Base-by-base conservation (phyloP, 441 rosid species). In the Pelargonium citronellum region DNA sequence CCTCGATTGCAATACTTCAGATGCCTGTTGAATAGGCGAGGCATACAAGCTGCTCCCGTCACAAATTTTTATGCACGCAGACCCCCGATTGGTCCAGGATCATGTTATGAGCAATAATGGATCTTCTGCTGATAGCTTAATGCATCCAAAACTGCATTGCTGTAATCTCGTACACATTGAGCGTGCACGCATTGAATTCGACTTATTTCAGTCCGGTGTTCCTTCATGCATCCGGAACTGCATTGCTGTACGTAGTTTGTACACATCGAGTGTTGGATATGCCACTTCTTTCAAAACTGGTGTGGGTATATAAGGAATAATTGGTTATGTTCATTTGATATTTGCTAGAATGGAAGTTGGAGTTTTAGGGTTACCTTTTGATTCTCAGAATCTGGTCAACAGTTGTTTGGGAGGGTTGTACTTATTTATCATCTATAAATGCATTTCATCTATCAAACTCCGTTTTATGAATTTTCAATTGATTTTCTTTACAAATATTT, bases 21-120 rank as follows among this genome's bases (percentile, higher is more conserved):
- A 79, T 95, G 99, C 86, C 84, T 95, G 34, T 66, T 91, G 83
- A 89, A 87, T 72, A 70, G 80, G 73, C 89, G 96, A 0, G 97
- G 97, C 20, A 81, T 91, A 72, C 87, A 77, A 67, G 99, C 97
- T 4, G 95, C 96, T 79, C 96, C 96, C 0, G 90, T 85, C 60
- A 68, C 82, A 15, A 90, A 90, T 71, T 13, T 7, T 12, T 82
- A 80, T 46, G 99, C 92, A 0, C 80, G 96, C 43, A 80, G 46
- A 24, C 89, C 92, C 60, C 97, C 99, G 2, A 30, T n/a, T 0
- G 96, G 89, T 73, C 92, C 96, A 0, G 95, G 96, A 6, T 90
- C 97, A 44, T 91, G 99, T 85, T 91, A 89, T 66, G 87, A 72
- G 71, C 96, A 83, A 58, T 87, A 81, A 87, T 53, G 70, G 6